These are phyloP conservation scores for Sugiyamaella boreocaroliniensis DNA, from an alignment of 805 yeast genomes.

Conservation along the genomic window DNA sequence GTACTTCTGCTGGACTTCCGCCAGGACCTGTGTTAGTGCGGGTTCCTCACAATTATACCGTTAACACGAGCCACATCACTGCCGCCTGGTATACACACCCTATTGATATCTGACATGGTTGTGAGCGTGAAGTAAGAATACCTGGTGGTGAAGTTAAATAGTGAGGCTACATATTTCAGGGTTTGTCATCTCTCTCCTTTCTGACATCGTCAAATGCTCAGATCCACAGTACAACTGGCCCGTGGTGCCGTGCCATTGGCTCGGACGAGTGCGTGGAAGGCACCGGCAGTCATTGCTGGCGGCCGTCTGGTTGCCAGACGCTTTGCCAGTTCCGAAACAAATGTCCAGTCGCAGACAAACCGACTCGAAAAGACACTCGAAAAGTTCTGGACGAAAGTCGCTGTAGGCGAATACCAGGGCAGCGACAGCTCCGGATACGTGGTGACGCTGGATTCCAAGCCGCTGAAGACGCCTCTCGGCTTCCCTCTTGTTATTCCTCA, in stretches of 20 bases:
- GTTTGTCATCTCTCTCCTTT: neutral
- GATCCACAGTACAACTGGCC: no score
- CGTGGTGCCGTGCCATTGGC: no score
- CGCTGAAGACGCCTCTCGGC: conserved; percentile 82
- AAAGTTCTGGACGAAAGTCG: conserved; percentile 22
- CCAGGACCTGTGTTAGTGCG: conserved; percentile 8
- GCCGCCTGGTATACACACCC: neutral
- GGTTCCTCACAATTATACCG: no score
- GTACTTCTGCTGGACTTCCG: conserved; percentile 61
- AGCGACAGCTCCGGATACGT: conserved; percentile 30
- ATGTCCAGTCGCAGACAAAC: conserved; percentile 50
- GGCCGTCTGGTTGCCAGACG: neutral
- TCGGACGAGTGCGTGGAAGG: no score
- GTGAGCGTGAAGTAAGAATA: no score
- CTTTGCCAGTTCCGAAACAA: conserved; percentile 12
- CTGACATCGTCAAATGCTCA: no score
- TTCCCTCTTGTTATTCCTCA: conserved; percentile 58
- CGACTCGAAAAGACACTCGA: conserved; percentile 56
- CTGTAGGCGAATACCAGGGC: conserved; percentile 10
- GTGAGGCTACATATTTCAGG: neutral
- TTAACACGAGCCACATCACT: no score
- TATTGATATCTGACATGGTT: conserved; percentile 1
- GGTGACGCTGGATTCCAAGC: conserved; percentile 64
- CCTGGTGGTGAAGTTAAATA: neutral
- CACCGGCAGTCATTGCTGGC: no score